These are phyloP conservation scores for Scheffersomyces ergatensis DNA, from an alignment of 805 yeast species.

Conservation along the genomic window DNA sequence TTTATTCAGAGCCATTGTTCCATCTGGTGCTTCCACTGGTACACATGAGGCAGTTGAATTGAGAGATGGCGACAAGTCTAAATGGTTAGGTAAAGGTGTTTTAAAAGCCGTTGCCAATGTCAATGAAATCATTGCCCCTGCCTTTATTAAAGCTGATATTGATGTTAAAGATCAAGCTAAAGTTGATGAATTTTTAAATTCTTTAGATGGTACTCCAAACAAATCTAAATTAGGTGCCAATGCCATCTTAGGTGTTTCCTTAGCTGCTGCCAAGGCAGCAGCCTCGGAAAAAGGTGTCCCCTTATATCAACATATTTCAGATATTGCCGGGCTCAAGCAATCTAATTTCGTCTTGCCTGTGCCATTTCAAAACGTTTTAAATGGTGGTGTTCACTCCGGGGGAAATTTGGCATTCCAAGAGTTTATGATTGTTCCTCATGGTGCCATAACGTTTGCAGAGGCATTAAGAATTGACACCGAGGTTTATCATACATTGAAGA, in stretches of 20 bases:
- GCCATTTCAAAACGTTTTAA: constrained; percentile 21
- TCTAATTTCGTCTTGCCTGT: constrained; percentile 15
- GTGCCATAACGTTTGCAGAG: constrained; percentile 14
- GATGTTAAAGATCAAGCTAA: constrained; percentile 11
- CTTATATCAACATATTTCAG: constrained; percentile 17
- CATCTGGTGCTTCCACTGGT: constrained; percentile 23
- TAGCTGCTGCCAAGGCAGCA: constrained; percentile 19
- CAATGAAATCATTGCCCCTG: constrained; percentile 16
- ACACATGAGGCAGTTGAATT: constrained; percentile 19
- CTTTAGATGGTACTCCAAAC: constrained; percentile 17
- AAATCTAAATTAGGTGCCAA: constrained; percentile 20
- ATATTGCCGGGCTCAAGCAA: constrained; percentile 9
- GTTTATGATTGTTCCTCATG: constrained; percentile 20
- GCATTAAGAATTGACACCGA: constrained; percentile 18
- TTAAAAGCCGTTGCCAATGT: constrained; percentile 17
- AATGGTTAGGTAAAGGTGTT: constrained; percentile 22
- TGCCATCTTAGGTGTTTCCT: constrained; percentile 20
- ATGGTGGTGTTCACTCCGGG: constrained; percentile 23
- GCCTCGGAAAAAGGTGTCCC: constrained; percentile 17
- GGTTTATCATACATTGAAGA: constrained; percentile 18
- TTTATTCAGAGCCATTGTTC: constrained; percentile 17
- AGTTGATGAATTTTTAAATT: constrained; percentile 13
- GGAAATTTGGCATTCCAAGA: constrained; percentile 23
- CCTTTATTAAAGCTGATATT: constrained; percentile 11
- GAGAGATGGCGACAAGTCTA: constrained; percentile 18